These are phyloP conservation scores for Phytopythium helicoides DNA, from an alignment of 352 stramenopile species.

Conservation along the genomic window DNA sequence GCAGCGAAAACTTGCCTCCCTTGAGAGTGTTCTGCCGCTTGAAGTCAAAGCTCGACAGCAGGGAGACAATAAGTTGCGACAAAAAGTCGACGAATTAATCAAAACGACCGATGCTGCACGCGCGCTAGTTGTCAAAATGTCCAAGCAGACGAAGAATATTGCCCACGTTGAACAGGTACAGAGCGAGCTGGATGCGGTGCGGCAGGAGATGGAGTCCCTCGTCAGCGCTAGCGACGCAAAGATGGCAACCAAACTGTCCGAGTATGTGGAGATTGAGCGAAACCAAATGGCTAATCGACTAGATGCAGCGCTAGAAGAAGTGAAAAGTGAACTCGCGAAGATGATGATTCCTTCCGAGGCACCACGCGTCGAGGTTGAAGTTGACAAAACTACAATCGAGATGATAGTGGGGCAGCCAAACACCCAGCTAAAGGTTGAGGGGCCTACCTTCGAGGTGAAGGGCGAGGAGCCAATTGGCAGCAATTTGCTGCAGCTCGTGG, in stretches of 20 bases:
- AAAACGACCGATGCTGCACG: slow-evolving; percentile 21
- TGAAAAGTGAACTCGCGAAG: no score
- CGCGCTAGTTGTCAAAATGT: slow-evolving; percentile 11
- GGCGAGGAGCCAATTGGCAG: no score
- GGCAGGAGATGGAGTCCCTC: slow-evolving; percentile 27
- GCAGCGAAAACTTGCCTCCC: slow-evolving; percentile 41
- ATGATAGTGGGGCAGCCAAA: no score
- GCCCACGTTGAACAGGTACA: slow-evolving; percentile 11
- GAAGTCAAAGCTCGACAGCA: slow-evolving; percentile 63
- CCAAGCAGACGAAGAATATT: slow-evolving; percentile 13
- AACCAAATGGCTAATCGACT: slow-evolving; percentile 8
- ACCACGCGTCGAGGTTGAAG: no score
- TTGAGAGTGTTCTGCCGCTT: slow-evolving; percentile 64
- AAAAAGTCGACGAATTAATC: slow-evolving; percentile 37
- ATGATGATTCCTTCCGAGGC: no score
- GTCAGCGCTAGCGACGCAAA: slow-evolving; percentile 29
- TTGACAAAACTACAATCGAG: no score
- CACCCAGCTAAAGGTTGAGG: not conserved
- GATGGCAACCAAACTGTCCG: slow-evolving; percentile 6
- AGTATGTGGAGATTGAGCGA: no score
- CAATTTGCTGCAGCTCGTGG: not conserved
- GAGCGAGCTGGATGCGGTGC: slow-evolving; percentile 22
- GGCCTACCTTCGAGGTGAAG: not conserved
- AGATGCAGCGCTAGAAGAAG: slow-evolving; percentile 6
- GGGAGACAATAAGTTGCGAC: slow-evolving; percentile 48